Evolutionary conservation across 2,329 filamentous ascomycete genomes (phyloP).

Genomic region (Ophiostoma ips): DNA sequence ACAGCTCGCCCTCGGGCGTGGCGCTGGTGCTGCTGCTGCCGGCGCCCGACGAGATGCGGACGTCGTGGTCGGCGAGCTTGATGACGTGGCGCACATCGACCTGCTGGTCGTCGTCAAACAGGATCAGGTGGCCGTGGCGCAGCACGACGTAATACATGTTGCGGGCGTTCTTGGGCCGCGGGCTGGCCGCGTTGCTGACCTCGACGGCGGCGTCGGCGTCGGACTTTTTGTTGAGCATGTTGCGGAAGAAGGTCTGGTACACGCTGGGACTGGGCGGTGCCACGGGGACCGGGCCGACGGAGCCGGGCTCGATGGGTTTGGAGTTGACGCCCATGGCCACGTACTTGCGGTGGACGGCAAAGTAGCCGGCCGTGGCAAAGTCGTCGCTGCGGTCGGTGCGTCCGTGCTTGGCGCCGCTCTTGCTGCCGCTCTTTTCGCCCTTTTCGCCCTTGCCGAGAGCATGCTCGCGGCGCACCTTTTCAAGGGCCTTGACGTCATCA

Average conservation of each 20-base stretch:
- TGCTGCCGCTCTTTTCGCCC: not conserved
- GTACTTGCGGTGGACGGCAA: constrained; percentile 89
- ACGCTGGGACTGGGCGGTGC: constrained; percentile 78
- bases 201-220: constrained; percentile 28
- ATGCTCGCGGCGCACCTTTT: constrained; percentile 18
- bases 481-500: constrained; percentile 52
- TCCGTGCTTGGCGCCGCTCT: constrained; percentile 26
- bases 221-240: constrained; percentile 69
- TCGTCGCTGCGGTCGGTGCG: constrained; percentile 48
- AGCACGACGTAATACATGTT: constrained; percentile 92
- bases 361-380: constrained; percentile 70
- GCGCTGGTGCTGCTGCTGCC: constrained; percentile 54
- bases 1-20: constrained; percentile 84
- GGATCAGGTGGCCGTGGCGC: constrained; percentile 90
- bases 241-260: constrained; percentile 96
- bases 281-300: constrained; percentile 59
- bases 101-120: constrained; percentile 92
- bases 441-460: constrained; percentile 25
- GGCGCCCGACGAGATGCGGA: constrained; percentile 71
- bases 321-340: constrained; percentile 83
- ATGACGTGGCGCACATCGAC: constrained; percentile 94
- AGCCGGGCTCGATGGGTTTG: constrained; percentile 70
- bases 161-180: constrained; percentile 50
- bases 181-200: constrained; percentile 31
- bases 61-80: constrained; percentile 73